Evolutionary conservation across 768 basidiomycete genomes (phyloP), one percentile per base, ranked within the genome.

Genomic region (Rhodocollybia butyracea): DNA sequence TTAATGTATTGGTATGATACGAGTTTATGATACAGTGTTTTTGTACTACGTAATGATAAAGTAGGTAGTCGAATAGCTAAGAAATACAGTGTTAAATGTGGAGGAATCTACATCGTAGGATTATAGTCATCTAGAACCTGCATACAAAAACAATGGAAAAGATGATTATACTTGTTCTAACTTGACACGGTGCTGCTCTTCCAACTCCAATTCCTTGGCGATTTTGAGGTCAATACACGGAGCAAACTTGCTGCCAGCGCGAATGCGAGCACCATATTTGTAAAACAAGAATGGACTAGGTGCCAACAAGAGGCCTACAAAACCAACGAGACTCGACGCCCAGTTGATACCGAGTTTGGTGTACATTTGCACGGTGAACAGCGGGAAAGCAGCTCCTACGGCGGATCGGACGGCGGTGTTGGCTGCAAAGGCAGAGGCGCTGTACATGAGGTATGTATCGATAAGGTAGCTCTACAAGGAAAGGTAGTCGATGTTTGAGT

Each of bases 221-320:
- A 78, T 76, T 57, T 70, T 66, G 7, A 77, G 64, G 64, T 77
- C 76, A 39, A 74, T 63, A 57, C 78, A 79, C 13, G 79, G 79
- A 0, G 85, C 82, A 60, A 81, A 86, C 56, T 69, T 79, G 59
- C 83, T 85, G 55, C 72, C 72, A 13, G 68, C 63, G 8, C 88
- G 74, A 51, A 90, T 82, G 27, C 62, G 63, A 1, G 80, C 66
- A 2, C 89, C 88, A 65, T 83, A 89, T 52, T 78, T 79, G 69
- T 84, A 86, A 72, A 90, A 89, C 31, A 87, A 62, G 70, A 86
- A 83, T 1, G 88, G 87, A 46, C 76, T 80, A 0, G 57, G 60
- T n/a, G 57, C 53, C 15, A 58, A 45, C 10, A 56, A 19, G 5
- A 61, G 43, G 7, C 38, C 47, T 11, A 56, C 40, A 8, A 51